Evolutionary conservation across 75 land plant species (phyloP), one percentile per base, ranked within the genome.

Genomic region (Adiantum capillusveneris): DNA sequence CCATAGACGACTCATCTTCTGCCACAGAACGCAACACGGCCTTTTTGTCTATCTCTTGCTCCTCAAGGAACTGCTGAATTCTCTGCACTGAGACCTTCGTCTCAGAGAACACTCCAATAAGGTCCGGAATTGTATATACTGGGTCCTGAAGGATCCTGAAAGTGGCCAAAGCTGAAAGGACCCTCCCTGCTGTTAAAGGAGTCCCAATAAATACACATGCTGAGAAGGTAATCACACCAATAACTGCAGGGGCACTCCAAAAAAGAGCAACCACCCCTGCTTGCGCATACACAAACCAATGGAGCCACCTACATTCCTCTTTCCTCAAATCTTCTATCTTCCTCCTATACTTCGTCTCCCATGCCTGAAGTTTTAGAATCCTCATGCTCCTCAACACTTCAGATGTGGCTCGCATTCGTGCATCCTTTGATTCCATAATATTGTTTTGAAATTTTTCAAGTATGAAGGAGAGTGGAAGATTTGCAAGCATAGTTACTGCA

Each of bases 111-210:
- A 75, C 70, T 18, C 83, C 74, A 26, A 86, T 56, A 21, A 80
- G 73, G 53, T 86, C 87, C 11, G 87, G 90, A 0, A 86, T 64
- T 43, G 65, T 80, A 51, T 72, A 79, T 1, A 86, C 75, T 1
- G 90, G 90, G 20, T 80, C 87, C 68, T 83, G 87, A 11, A 86
- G 77, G 18, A 88, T 73, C 29, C 84, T 57, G 49, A 91, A 84
- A 17, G 94, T 91, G 9, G 94, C 97, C 51, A 88, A 24, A 31
- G 94, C 88, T 28, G 97, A 81, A 25, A 91, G 74, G 25, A 88
- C 81, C 51, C 63, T 73, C 11, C 86, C 82, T 31, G 90, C 29
- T 22, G 82, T 81, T 31, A 92, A 62, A 29, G 83, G 83, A 11
- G 58, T 67, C 31, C 72, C 67, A 26, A 83, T 16, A 11, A 85